Percentiles rank a stretch among this genome's conserved stretches.
These are phyloP conservation scores for Plasmodium malariae DNA, from an alignment of 169 alveolate species.

Conservation along the genomic window DNA sequence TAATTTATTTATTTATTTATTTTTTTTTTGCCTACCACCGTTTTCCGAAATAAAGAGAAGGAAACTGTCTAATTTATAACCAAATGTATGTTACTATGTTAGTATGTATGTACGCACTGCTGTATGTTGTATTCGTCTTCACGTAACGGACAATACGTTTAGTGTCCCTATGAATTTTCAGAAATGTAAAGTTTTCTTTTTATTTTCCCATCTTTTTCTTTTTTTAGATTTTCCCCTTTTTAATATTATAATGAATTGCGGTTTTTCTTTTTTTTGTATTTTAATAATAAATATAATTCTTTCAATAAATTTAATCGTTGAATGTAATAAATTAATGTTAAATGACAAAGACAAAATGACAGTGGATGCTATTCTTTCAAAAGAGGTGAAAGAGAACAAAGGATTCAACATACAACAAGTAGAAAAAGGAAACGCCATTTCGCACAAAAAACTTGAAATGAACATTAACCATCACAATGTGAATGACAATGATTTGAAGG, in stretches of 20 bases:
- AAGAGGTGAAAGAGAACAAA: not conserved
- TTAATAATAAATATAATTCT: conserved; percentile 15
- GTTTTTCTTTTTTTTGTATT: conserved; percentile 17
- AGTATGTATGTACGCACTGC: too few species aligned
- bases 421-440: not conserved
- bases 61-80: too few species aligned
- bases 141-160: too few species aligned
- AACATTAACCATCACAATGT: conserved; percentile 22
- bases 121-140: too few species aligned
- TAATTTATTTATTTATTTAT: too few species aligned
- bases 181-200: not conserved
- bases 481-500: not conserved
- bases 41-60: too few species aligned
- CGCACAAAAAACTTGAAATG: not conserved
- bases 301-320: not conserved
- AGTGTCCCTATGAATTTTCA: too few species aligned
- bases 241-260: conserved; percentile 19
- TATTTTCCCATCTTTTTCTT: not conserved
- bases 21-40: too few species aligned
- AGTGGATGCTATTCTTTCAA: conserved; percentile 5
- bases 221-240: not conserved
- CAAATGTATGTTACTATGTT: too few species aligned
- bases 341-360: conserved; percentile 7
- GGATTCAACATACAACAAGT: not conserved
- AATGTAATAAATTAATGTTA: conserved; percentile 24